A percentile compares a stretch with the other conserved stretches of the same genome.
These are phyloP conservation scores for Phascolomyces articulosus DNA, from an alignment of 371 early-diverging fungal genomes.

Conservation along the genomic window DNA sequence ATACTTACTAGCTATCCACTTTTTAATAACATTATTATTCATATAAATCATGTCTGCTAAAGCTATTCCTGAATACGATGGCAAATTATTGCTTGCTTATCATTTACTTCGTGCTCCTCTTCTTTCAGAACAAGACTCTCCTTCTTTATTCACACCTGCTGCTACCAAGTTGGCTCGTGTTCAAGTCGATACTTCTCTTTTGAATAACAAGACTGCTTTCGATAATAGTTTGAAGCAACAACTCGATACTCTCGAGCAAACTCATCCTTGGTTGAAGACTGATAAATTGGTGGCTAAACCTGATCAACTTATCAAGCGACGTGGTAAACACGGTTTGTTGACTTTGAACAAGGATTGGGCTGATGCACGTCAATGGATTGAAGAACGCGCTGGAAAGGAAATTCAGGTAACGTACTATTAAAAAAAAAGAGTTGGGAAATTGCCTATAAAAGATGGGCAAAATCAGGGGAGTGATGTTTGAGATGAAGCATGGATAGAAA, in stretches of 20 bases:
- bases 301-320: conserved; percentile 96
- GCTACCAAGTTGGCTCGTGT: conserved; percentile 81
- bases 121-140: conserved; percentile 42
- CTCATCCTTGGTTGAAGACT: conserved; percentile 86
- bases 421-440: background rate
- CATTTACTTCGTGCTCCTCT: conserved; percentile 80
- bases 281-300: conserved; percentile 94
- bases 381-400: conserved; percentile 82
- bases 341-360: conserved; percentile 90
- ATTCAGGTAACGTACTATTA: conserved; percentile 62
- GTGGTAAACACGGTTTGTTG: conserved; percentile 94
- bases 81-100: conserved; percentile 91
- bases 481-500: background rate
- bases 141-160: conserved; percentile 70
- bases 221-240: conserved; percentile 63
- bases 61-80: conserved; percentile 96
- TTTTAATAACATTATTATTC: too few species aligned
- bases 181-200: conserved; percentile 69
- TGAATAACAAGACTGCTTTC: conserved; percentile 39
- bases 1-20: background rate
- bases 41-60: conserved; percentile 86
- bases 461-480: background rate
- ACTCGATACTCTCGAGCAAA: conserved; percentile 71
- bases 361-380: conserved; percentile 88
- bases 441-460: background rate